Conservation (phyloP, 2,329 filamentous ascomycete species). For the Lecanicillium sp. region DNA sequence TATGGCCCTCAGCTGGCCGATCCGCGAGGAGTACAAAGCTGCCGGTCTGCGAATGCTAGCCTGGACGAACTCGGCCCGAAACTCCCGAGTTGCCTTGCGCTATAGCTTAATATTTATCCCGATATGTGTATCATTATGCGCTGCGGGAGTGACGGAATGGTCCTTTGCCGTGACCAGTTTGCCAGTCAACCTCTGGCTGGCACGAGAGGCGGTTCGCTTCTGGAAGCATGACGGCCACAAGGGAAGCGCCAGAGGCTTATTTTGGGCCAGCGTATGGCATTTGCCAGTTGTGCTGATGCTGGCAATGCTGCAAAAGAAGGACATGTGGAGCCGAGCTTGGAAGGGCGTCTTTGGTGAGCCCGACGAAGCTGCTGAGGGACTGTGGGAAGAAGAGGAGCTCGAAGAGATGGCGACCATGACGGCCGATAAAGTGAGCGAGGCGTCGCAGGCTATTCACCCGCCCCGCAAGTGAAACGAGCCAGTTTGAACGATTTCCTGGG, state of each 20-base stretch:
- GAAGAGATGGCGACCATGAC: constrained; percentile 31
- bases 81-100: constrained; percentile 76
- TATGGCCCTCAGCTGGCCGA: constrained; percentile 84
- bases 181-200: constrained; percentile 79
- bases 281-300: constrained; percentile 82
- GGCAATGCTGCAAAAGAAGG: constrained; percentile 88
- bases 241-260: constrained; percentile 74
- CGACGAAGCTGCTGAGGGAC: constrained; percentile 47
- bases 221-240: constrained; percentile 70
- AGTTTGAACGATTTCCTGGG: too few relatives aligned
- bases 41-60: constrained; percentile 65
- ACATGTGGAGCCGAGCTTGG: constrained; percentile 80
- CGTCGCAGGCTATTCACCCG: constrained; percentile 6
- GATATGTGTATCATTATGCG: constrained; percentile 73
- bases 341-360: constrained; percentile 52
- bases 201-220: constrained; percentile 70
- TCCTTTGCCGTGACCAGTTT: constrained; percentile 74
- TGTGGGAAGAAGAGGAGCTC: constrained; percentile 49
- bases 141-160: constrained; percentile 73
- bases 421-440: constrained; percentile 16
- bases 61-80: constrained; percentile 80
- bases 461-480: constrained; percentile 2
- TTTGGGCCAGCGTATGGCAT: constrained; percentile 98
- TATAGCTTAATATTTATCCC: constrained; percentile 84
- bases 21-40: constrained; percentile 78